Base-by-base conservation (phyloP, 2,329 filamentous ascomycete species). In the Metarhizium rileyi region DNA sequence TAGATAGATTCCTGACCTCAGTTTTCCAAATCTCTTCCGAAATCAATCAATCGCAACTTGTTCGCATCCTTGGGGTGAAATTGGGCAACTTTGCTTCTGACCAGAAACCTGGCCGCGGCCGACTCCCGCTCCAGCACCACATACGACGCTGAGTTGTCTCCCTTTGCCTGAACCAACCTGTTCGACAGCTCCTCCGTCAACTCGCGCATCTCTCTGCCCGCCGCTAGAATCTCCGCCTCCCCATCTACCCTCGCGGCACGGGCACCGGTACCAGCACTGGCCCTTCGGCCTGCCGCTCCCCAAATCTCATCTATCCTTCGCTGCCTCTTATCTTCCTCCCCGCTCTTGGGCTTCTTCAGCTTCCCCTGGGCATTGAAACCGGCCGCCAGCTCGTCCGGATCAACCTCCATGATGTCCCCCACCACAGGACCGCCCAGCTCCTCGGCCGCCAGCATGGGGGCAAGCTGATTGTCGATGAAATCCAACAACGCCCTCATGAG, bases 351-450 rank as follows among this genome's bases (percentile, higher is more conserved):
- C 57, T 74, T 77, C 56, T 75, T 80, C 20, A 69, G 68, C 53
- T 77, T 80, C 12, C 80, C 80, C 51, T 80, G 76, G 0, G 76
- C 66, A 55, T 72, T 83, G 62, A 84, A 84, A 1, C 79, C 80
- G 8, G 74, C 76, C 5, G 72, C 75, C 5, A 84, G 66, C 54
- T 77, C 77, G 42, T 84, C 76, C 8, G 76, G 57, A 71, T 82
- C 67, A 22, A 86, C 60, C 63, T 86, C 80, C 60, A 85, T 73
- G 57, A 84, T 72, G 56, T 88, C 84, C 3, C 89, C 87, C 1
- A 90, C 87, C 10, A 90, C 84, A 0, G 89, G 88, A 0, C 89
- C 88, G 7, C 89, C 89, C 1, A 90, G 74, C 60, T 90, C 86
- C 67, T 94, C 89, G 1, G 87, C 86, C 6, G 87, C 88, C 41